Evolutionary conservation across 2,329 filamentous ascomycete species (phyloP).

Genomic region (Fusarium albosuccineum): DNA sequence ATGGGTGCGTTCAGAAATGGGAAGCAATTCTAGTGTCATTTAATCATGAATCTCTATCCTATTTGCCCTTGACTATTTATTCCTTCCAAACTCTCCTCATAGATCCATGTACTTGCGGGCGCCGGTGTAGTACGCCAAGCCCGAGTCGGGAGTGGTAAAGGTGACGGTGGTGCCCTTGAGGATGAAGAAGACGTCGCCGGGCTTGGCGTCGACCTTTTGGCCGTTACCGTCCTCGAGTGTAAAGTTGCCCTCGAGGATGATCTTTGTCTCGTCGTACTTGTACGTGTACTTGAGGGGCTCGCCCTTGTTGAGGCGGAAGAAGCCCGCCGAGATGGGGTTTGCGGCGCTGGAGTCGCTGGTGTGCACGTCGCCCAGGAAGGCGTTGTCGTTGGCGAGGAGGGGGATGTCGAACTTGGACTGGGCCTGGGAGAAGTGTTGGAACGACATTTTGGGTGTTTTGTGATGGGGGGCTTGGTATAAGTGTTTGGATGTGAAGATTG

Average conservation of each 20-base stretch:
- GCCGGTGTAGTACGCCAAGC: conserved; percentile 69
- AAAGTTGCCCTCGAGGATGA: conserved; percentile 76
- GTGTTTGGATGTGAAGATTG: neutral
- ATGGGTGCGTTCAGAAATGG: neutral
- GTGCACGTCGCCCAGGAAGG: conserved; percentile 73
- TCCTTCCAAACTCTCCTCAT: conserved; percentile 16
- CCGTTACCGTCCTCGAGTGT: conserved; percentile 74
- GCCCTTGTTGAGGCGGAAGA: conserved; percentile 77
- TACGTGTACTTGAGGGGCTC: conserved; percentile 77
- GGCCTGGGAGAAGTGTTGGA: conserved; percentile 68
- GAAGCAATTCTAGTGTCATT: conserved; percentile 27
- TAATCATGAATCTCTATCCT: conserved; percentile 29
- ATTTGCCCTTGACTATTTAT: neutral
- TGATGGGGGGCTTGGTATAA: neutral
- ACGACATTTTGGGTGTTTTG: conserved; percentile 50
- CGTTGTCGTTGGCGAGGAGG: conserved; percentile 76
- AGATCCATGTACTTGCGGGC: conserved; percentile 53
- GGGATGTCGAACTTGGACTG: conserved; percentile 73
- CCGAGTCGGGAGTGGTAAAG: conserved; percentile 72
- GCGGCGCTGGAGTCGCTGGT: conserved; percentile 68
- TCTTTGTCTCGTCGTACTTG: conserved; percentile 80
- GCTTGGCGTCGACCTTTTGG: conserved; percentile 67
- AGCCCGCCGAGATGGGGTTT: conserved; percentile 72
- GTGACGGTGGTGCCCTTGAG: conserved; percentile 75
- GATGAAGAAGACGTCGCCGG: conserved; percentile 78